Evolutionary conservation across 2,329 filamentous ascomycete species (phyloP).

Genomic region (Penicillium sp.): DNA sequence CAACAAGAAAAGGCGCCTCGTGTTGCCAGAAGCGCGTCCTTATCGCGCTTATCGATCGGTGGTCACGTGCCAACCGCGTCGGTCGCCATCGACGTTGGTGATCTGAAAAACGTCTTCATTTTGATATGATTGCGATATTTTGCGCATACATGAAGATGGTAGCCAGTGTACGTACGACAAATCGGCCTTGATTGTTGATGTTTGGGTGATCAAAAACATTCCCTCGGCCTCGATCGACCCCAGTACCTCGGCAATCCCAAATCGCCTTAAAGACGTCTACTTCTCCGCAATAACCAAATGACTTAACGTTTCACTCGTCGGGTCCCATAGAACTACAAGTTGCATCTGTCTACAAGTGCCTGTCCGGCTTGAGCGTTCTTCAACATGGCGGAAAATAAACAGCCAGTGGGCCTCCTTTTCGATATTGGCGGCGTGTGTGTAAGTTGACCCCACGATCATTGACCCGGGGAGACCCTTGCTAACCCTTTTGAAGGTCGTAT

Average conservation of each 20-base stretch:
- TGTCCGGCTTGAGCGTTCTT: background rate
- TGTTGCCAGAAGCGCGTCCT: constrained; percentile 6
- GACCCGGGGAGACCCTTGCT: constrained; percentile 2
- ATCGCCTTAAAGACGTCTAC: constrained; percentile 2
- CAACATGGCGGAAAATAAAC: constrained; percentile 44
- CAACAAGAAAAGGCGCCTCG: background rate
- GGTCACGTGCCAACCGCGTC: constrained; percentile 6
- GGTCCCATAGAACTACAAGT: background rate
- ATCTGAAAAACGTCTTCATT: background rate
- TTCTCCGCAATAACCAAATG: constrained; percentile 10
- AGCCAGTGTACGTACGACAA: background rate
- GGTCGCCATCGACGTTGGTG: background rate
- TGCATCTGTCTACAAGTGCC: background rate
- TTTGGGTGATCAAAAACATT: background rate
- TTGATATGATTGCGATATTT: background rate
- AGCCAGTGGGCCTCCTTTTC: constrained; percentile 76
- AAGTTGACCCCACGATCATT: constrained; percentile 42
- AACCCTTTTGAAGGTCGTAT: constrained; percentile 64
- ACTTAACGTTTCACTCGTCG: background rate
- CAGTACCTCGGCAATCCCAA: constrained; percentile 30
- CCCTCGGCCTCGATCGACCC: constrained; percentile 15
- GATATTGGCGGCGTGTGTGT: constrained; percentile 97
- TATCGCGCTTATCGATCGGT: constrained; percentile 13
- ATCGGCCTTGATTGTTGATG: too few species aligned
- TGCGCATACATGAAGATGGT: background rate